These are phyloP conservation scores for Ophiostoma montium DNA, from an alignment of 2,329 filamentous ascomycete species.

Conservation along the genomic window DNA sequence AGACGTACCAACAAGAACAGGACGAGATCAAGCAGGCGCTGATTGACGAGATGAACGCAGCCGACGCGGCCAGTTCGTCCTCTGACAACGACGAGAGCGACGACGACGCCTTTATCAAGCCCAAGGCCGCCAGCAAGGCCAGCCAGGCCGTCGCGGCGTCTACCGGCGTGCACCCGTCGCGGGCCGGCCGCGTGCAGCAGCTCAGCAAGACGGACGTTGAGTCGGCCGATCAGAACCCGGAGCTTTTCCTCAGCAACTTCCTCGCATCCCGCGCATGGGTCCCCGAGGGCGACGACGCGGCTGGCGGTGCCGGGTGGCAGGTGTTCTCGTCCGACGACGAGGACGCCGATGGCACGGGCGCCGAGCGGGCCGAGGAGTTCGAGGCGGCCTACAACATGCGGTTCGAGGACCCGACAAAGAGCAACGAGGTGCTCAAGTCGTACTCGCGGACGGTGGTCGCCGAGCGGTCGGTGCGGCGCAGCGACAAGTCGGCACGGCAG, in stretches of 20 bases:
- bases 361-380: conserved; percentile 66
- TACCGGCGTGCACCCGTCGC: conserved; percentile 40
- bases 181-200: conserved; percentile 30
- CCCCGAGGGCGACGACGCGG: conserved; percentile 37
- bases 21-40: conserved; percentile 66
- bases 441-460: conserved; percentile 79
- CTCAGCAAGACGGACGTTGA: conserved; percentile 50
- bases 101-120: conserved; percentile 63
- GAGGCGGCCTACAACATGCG: conserved; percentile 91
- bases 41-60: conserved; percentile 65
- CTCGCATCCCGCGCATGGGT: conserved; percentile 87
- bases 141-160: conserved; percentile 16
- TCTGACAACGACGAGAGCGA: conserved; percentile 42
- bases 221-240: conserved; percentile 70
- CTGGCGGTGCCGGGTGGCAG: conserved; percentile 49
- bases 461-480: conserved; percentile 71
- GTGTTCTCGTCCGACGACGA: conserved; percentile 92
- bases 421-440: conserved; percentile 76
- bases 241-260: conserved; percentile 89
- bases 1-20: conserved; percentile 81
- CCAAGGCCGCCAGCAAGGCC: conserved; percentile 40
- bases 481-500: conserved; percentile 64
- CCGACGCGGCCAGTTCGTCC: conserved; percentile 33
- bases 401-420: conserved; percentile 80
- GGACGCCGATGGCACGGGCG: conserved; percentile 62